Evolutionary conservation across 768 basidiomycete genomes (phyloP), one percentile per base, ranked within the genome.

Genomic region (Leccinum arenicola): DNA sequence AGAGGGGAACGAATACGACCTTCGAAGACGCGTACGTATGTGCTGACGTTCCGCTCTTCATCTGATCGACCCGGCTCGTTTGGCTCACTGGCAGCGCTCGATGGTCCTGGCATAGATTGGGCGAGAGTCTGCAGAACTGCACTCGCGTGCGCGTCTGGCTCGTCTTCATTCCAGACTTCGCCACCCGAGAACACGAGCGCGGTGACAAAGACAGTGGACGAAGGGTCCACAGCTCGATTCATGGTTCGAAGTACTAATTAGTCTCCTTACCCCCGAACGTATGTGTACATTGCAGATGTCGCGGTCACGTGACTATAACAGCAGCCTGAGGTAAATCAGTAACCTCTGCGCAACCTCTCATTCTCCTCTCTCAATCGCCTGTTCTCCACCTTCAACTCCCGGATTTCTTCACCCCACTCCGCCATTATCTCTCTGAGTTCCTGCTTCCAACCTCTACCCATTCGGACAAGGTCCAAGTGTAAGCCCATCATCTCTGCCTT

Each of bases 401-500:
- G 69, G 62, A 90, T 69, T 65, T 89, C 87, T 15, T 80, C 82
- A 1, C 76, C 79, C 74, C 82, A 82, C 66, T 85, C 85, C 35
- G 83, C 82, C 81, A 88, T 83, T 64, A 83, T 66, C 45, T 76
- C 77, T 55, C 84, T 76, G 68, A 91, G 74, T 70, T 90, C 88
- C 52, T 71, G 77, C 71, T 83, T 83, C 87, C 86, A 88, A 25
- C 80, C 80, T 35, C 86, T 74, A 2, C 88, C 87, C 85, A 90
- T 85, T 57, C 82, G 78, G 36, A 92, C 75, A 57, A 91, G 66
- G 66, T 92, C 89, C 60, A 92, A 66, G 71, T 92, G 90, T 57
- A 91, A 74, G 2, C 87, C 88, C 69, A 82, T 80, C 80, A 91
- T 83, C 77, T 90, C 86, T n/a, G 82, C 77, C 65, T 82, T 80